These are phyloP conservation scores for Sarocladiaceae sp. DNA, from an alignment of 2,329 filamentous ascomycete genomes.

Conservation along the genomic window DNA sequence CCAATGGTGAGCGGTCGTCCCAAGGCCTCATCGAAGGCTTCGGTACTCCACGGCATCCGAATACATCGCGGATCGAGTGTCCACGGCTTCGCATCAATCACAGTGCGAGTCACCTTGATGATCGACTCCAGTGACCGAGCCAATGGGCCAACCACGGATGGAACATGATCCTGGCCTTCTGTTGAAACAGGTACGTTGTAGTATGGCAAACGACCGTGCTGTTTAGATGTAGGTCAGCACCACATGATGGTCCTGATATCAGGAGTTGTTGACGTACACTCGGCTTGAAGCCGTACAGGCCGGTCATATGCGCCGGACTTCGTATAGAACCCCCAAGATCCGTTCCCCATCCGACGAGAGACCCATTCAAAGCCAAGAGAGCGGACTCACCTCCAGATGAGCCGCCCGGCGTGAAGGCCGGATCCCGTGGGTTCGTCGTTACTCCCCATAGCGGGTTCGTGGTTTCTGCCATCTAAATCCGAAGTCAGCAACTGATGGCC, in stretches of 20 bases:
- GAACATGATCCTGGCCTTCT: slow-evolving; percentile 29
- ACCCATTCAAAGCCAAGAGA: slow-evolving; percentile 33
- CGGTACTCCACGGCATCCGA: slow-evolving; percentile 33
- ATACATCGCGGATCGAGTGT: slow-evolving; percentile 31
- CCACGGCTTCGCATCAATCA: slow-evolving; percentile 34
- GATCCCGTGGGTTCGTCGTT: slow-evolving; percentile 25
- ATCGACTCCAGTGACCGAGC: slow-evolving; percentile 25
- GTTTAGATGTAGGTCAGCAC: too few species aligned
- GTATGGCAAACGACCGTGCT: not conserved
- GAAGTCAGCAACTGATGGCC: not conserved
- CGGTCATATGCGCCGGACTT: slow-evolving; percentile 36
- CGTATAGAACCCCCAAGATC: slow-evolving; percentile 42
- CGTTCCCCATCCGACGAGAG: slow-evolving; percentile 32
- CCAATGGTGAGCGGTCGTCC: slow-evolving; percentile 13
- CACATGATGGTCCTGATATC: too few species aligned
- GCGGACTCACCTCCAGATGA: slow-evolving; percentile 53
- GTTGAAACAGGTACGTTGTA: not conserved
- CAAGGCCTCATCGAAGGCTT: slow-evolving; percentile 2
- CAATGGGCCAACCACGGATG: slow-evolving; percentile 17
- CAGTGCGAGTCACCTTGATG: slow-evolving; percentile 27
- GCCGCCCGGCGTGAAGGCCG: slow-evolving; percentile 60
- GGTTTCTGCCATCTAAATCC: not conserved
- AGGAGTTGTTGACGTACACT: too few species aligned
- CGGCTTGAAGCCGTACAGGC: slow-evolving; percentile 35
- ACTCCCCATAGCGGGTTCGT: not conserved